Evolutionary conservation across 169 alveolate genomes (phyloP).

Genomic region (Babesia sp.): DNA sequence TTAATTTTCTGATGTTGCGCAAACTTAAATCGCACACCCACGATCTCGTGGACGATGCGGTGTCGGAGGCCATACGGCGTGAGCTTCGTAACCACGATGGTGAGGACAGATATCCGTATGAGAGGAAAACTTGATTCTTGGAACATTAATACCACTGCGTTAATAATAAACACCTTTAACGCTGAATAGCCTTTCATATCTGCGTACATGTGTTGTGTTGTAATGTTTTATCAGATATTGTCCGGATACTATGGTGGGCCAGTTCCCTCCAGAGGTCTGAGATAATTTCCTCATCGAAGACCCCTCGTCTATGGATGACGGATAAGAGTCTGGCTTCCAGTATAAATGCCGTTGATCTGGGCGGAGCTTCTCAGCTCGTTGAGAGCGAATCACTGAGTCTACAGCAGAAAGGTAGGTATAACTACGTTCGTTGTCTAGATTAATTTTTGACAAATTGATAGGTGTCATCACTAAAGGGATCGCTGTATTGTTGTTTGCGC

Average conservation of each 20-base stretch:
- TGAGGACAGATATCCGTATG: conserved; percentile 9
- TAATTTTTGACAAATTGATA: neutral
- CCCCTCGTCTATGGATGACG: neutral
- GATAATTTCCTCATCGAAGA: neutral
- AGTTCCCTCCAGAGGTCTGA: conserved; percentile 20
- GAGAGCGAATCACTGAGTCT: conserved; percentile 18
- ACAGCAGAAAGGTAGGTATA: conserved; percentile 17
- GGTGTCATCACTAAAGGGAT: conserved; percentile 21
- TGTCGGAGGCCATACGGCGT: conserved; percentile 29
- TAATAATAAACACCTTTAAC: neutral
- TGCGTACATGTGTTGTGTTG: neutral
- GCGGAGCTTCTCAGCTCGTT: conserved; percentile 4
- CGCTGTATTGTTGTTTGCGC: conserved; percentile 15
- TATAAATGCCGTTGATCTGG: conserved; percentile 1
- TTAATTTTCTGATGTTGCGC: neutral
- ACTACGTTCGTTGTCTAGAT: neutral
- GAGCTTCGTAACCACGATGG: conserved; percentile 34
- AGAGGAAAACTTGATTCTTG: neutral
- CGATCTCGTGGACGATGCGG: conserved; percentile 3
- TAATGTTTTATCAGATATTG: conserved; percentile 14
- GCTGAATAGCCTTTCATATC: neutral
- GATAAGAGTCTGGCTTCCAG: neutral
- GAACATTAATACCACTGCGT: neutral
- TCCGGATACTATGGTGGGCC: conserved; percentile 30
- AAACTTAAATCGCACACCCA: conserved; percentile 19